A percentile compares a stretch with the other conserved stretches of the same genome.
Evolutionary conservation across 2,329 filamentous ascomycete genomes (phyloP).

Genomic region (Paracamarosporium sp.): DNA sequence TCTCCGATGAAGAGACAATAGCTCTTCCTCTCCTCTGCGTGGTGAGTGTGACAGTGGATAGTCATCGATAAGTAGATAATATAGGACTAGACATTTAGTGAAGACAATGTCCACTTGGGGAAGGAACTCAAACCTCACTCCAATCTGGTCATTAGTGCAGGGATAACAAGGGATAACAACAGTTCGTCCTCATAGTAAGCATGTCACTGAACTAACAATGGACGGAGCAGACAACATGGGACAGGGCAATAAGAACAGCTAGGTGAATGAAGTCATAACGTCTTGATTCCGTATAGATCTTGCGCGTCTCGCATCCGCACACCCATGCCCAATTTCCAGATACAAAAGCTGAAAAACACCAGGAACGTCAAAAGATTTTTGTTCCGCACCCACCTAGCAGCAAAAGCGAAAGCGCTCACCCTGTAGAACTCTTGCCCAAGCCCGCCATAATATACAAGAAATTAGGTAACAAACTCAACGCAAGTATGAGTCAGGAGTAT

Average conservation of each 20-base stretch:
- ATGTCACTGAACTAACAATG: no score
- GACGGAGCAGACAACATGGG: background rate
- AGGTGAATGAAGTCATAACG: slow-evolving; percentile 33
- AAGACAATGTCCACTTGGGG: no score
- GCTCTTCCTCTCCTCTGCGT: no score
- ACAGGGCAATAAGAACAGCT: background rate
- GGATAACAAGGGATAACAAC: no score
- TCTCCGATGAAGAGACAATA: no score
- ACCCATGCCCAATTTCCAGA: background rate
- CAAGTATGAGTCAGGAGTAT: background rate
- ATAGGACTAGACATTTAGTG: no score
- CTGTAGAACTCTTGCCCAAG: background rate
- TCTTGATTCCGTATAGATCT: slow-evolving; percentile 37
- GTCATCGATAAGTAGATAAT: no score
- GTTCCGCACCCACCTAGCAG: background rate
- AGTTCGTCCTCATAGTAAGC: no score
- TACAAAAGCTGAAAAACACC: background rate
- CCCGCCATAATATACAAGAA: slow-evolving; percentile 37
- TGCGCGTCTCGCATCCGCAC: background rate
- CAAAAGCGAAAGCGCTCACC: background rate
- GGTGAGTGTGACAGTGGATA: no score
- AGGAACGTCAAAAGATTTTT: slow-evolving; percentile 2
- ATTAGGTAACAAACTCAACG: slow-evolving; percentile 27
- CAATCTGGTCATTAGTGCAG: no score
- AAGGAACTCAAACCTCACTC: no score